These are phyloP conservation scores for Vanilla planifolia DNA, from an alignment of 106 monocot species.

Conservation along the genomic window DNA sequence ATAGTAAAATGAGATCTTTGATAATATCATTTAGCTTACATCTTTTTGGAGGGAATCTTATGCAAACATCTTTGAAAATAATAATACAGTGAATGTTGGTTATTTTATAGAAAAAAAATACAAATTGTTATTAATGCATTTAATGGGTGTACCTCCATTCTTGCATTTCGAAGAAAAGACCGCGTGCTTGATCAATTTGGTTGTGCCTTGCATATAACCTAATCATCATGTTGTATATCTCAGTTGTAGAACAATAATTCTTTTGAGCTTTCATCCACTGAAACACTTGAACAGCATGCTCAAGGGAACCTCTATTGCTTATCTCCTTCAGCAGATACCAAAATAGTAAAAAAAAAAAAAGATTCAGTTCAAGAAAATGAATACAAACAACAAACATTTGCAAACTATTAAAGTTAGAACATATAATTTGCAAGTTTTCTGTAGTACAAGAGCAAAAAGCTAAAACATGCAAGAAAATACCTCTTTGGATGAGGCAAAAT, in stretches of 20 bases:
- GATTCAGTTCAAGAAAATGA: neutral
- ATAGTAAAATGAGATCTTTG: no score
- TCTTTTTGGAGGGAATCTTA: neutral
- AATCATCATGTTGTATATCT: conserved; percentile 65
- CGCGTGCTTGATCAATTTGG: conserved; percentile 88
- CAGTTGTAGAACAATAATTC: conserved; percentile 47
- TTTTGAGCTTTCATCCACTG: conserved; percentile 92
- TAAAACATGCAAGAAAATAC: no score
- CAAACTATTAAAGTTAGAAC: neutral
- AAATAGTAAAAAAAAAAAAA: neutral
- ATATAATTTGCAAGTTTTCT: no score
- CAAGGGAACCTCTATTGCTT: conserved; percentile 56
- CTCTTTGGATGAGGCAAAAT: no score
- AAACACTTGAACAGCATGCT: conserved; percentile 79
- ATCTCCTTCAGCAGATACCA: conserved; percentile 61
- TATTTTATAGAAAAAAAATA: neutral
- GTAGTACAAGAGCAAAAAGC: no score
- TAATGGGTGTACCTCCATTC: conserved; percentile 55
- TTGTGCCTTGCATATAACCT: conserved; percentile 76
- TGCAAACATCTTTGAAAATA: neutral
- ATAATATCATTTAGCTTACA: neutral
- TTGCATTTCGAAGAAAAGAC: conserved; percentile 98
- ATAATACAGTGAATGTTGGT: neutral
- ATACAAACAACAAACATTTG: neutral
- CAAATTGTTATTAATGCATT: neutral